Percentiles rank a stretch among this genome's conserved stretches.
Conservation (phyloP, 179 eudicot species). For the Spinacia oleracea region DNA sequence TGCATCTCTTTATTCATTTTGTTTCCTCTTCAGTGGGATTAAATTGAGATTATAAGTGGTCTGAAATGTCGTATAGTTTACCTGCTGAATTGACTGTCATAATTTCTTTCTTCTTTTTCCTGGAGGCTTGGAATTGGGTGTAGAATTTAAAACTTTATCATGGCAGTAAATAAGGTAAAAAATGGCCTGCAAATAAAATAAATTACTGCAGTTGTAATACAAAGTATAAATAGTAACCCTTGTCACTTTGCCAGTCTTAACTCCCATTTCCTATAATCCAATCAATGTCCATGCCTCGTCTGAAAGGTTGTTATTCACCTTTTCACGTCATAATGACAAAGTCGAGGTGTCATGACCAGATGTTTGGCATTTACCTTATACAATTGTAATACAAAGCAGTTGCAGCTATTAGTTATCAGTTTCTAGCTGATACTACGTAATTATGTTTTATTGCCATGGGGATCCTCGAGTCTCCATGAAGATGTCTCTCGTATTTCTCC, state of each 20-base stretch:
- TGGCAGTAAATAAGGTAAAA: too few species aligned
- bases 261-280: background rate
- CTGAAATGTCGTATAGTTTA: constrained; percentile 7
- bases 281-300: background rate
- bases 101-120: background rate
- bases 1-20: constrained; percentile 23
- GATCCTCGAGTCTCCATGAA: too few species aligned
- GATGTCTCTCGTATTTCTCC: too few species aligned
- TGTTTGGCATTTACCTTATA: background rate
- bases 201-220: too few species aligned
- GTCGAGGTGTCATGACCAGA: background rate
- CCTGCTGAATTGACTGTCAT: constrained; percentile 3
- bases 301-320: background rate
- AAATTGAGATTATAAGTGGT: background rate
- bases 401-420: background rate
- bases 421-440: too few species aligned
- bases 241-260: too few species aligned
- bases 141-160: background rate
- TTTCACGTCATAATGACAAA: background rate
- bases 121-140: background rate
- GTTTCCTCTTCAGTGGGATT: constrained; percentile 1
- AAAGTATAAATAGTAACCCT: too few species aligned
- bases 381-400: background rate
- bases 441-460: too few species aligned
- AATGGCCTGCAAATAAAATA: too few species aligned